Conservation (phyloP, 441 rosid genomes). For the Biscutella laevigata region DNA sequence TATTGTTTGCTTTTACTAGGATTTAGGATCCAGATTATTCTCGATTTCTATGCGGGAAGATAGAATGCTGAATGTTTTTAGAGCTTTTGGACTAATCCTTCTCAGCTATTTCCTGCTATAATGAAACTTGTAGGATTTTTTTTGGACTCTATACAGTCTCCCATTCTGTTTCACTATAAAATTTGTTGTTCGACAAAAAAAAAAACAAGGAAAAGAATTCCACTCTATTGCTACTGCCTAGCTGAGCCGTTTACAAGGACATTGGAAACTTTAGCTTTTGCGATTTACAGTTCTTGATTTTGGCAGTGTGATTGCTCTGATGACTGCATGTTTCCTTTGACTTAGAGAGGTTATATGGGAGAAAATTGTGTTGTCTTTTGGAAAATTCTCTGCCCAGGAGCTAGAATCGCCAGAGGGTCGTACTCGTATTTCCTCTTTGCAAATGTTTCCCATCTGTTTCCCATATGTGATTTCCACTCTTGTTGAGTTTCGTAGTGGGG, state of each 20-base stretch:
- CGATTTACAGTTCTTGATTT: slow-evolving; percentile 35
- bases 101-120: neutral
- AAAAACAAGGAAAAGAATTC: neutral
- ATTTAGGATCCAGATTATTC: neutral
- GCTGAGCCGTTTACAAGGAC: slow-evolving; percentile 17
- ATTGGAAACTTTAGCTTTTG: neutral
- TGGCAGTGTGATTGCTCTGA: slow-evolving; percentile 9
- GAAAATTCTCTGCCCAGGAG: slow-evolving; percentile 76
- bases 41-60: no score
- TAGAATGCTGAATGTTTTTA: no score
- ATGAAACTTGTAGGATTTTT: neutral
- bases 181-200: neutral
- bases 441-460: slow-evolving; percentile 61
- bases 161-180: slow-evolving; percentile 6
- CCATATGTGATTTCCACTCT: slow-evolving; percentile 77
- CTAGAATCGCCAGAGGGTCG: slow-evolving; percentile 74
- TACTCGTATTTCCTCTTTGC: slow-evolving; percentile 51
- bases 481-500: slow-evolving; percentile 51
- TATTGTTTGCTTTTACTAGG: neutral
- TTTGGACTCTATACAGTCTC: slow-evolving; percentile 8
- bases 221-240: slow-evolving; percentile 18
- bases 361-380: slow-evolving; percentile 32
- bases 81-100: neutral
- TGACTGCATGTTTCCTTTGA: slow-evolving; percentile 7
- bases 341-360: slow-evolving; percentile 19